phyloP scores from a whole-genome alignment of 2,329 filamentous ascomycete genomes.

The Pestalotiopsis sp. region DNA sequence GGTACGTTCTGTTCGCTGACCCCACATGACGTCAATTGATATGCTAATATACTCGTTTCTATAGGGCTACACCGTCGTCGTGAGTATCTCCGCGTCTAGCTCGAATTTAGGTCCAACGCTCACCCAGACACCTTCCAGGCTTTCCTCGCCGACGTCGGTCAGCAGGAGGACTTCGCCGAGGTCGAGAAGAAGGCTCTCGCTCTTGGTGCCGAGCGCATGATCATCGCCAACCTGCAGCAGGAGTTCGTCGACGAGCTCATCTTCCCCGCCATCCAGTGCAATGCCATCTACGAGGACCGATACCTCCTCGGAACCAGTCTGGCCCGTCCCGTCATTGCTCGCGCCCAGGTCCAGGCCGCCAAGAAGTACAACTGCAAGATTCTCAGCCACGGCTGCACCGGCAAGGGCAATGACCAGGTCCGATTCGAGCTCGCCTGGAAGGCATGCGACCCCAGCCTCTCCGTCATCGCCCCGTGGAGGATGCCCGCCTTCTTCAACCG shows the following conservation, averaged over 20 bases:
- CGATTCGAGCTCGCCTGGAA: constrained; percentile 55
- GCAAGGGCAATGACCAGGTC: constrained; percentile 49
- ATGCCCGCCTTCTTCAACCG: constrained; percentile 18
- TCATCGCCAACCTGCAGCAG: constrained; percentile 64
- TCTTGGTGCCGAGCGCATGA: constrained; percentile 67
- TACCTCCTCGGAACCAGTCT: constrained; percentile 56
- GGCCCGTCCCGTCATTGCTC: constrained; percentile 68
- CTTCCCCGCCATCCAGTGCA: constrained; percentile 76
- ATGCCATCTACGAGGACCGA: constrained; percentile 58
- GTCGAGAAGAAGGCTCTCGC: constrained; percentile 67
- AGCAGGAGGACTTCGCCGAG: constrained; percentile 73
- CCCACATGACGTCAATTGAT: background rate
- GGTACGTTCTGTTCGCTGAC: background rate
- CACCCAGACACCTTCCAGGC: constrained; percentile 30
- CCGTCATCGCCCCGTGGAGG: constrained; percentile 73
- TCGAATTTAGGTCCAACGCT: background rate
- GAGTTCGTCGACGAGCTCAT: constrained; percentile 65
- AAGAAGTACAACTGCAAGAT: constrained; percentile 34
- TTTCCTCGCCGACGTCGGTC: constrained; percentile 71
- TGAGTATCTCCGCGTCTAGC: constrained; percentile 1
- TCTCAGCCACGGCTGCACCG: constrained; percentile 52
- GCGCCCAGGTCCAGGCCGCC: constrained; percentile 30
- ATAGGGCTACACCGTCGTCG: constrained; percentile 27
- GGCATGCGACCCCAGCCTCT: constrained; percentile 20
- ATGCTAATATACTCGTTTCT: background rate